Conservation (phyloP, 2,329 filamentous ascomycete genomes). For the Epicoccum nigrum region DNA sequence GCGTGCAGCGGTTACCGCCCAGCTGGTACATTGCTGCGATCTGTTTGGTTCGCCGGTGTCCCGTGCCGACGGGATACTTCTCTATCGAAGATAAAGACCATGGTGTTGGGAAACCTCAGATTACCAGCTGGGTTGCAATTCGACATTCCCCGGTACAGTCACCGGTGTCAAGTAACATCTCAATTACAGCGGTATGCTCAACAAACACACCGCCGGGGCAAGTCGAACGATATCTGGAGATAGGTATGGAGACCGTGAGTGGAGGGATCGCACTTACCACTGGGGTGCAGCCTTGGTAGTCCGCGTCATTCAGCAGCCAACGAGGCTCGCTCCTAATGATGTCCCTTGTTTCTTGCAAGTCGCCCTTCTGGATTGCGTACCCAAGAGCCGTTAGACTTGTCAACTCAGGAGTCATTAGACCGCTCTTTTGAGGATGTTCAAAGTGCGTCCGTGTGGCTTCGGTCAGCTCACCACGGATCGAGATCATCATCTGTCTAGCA, state of each 20-base stretch:
- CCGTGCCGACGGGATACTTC: constrained; percentile 36
- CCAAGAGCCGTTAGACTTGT: constrained; percentile 77
- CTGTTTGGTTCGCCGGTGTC: constrained; percentile 30
- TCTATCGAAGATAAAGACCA: constrained; percentile 38
- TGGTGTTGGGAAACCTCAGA: constrained; percentile 30
- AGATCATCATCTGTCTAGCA: constrained; percentile 71
- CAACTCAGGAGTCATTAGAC: constrained; percentile 59
- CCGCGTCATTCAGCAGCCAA: constrained; percentile 73
- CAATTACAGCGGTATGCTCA: constrained; percentile 14
- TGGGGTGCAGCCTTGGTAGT: constrained; percentile 81
- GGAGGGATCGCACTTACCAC: constrained; percentile 48
- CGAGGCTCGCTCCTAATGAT: constrained; percentile 71
- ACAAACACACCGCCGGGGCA: constrained; percentile 15
- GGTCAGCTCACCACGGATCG: constrained; percentile 84
- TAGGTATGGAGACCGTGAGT: constrained; percentile 32
- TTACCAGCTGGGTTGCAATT: constrained; percentile 18
- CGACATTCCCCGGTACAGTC: constrained; percentile 37
- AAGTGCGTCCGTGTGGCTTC: constrained; percentile 76
- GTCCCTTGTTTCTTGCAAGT: constrained; percentile 68
- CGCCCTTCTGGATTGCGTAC: constrained; percentile 77
- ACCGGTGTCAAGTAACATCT: constrained; percentile 9
- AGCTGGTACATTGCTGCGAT: constrained; percentile 21
- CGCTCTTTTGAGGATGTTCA: constrained; percentile 70
- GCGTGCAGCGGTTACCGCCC: constrained; percentile 29
- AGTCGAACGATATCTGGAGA: constrained; percentile 26